These are phyloP conservation scores for Wickerhamiella galacta DNA, from an alignment of 805 yeast genomes.

Conservation along the genomic window DNA sequence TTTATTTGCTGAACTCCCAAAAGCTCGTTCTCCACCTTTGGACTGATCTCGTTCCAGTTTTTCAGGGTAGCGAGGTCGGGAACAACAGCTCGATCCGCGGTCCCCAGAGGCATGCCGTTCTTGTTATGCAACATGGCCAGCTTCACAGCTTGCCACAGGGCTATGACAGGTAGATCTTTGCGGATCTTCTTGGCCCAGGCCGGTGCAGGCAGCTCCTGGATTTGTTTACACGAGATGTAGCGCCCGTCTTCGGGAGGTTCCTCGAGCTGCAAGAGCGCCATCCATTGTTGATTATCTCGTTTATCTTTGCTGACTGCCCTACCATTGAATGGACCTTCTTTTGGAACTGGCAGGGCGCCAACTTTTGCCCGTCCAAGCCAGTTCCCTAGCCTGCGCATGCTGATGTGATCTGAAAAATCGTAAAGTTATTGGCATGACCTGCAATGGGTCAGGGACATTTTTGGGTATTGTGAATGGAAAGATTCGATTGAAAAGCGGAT, in stretches of 20 bases:
- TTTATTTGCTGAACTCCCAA: conserved; percentile 17
- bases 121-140: conserved; percentile 8
- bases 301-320: conserved; percentile 11
- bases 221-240: conserved; percentile 7
- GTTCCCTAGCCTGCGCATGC: no score
- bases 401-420: no score
- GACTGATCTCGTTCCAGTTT: conserved; percentile 18
- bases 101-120: no score
- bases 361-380: no score
- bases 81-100: no score
- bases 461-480: no score
- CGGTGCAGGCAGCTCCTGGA: conserved; percentile 1
- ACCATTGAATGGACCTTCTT: no score
- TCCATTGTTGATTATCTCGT: conserved; percentile 11
- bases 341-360: no score
- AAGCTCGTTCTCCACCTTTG: conserved; percentile 16
- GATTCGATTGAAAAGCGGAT: no score
- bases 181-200: conserved; percentile 5
- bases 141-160: conserved; percentile 7
- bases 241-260: conserved; percentile 15
- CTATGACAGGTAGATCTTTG: conserved; percentile 6
- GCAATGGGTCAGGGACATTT: no score
- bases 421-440: no score
- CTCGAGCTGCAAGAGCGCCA: conserved; percentile 10
- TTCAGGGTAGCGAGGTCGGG: no score